These are phyloP conservation scores for Nitzschia sp. DNA, from an alignment of 108 stramenopile species.

Conservation along the genomic window DNA sequence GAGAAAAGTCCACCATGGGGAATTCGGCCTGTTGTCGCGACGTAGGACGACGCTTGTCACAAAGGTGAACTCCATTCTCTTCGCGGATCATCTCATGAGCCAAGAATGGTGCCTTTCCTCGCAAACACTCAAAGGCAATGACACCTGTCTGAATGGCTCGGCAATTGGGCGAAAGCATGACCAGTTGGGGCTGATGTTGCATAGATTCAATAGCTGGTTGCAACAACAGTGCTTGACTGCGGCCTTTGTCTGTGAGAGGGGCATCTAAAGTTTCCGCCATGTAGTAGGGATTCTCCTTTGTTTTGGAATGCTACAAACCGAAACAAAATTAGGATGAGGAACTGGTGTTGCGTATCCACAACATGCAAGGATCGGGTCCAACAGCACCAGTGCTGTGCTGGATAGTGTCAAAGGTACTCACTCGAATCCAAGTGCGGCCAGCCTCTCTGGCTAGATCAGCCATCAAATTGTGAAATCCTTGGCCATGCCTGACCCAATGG, in stretches of 20 bases:
- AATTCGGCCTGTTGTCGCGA: constrained; percentile 51
- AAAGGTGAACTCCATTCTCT: constrained; percentile 69
- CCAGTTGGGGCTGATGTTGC: constrained; percentile 45
- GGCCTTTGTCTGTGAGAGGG: constrained; percentile 75
- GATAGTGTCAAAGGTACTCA: background rate
- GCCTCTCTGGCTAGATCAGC: constrained; percentile 52
- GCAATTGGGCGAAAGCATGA: constrained; percentile 66
- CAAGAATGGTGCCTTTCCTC: constrained; percentile 49
- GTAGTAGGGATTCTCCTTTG: constrained; percentile 60
- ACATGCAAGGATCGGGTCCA: no score
- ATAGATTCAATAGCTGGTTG: constrained; percentile 33
- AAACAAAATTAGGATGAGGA: constrained; percentile 13
- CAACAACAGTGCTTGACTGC: constrained; percentile 53
- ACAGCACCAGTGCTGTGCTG: no score
- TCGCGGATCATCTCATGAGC: constrained; percentile 77
- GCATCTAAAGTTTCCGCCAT: constrained; percentile 70
- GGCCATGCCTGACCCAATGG: constrained; percentile 33
- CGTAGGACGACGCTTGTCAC: constrained; percentile 72
- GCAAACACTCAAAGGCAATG: constrained; percentile 61
- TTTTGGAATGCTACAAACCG: constrained; percentile 26
- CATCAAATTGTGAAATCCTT: constrained; percentile 58
- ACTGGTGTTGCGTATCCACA: no score
- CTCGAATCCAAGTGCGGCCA: constrained; percentile 50
- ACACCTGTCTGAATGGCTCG: constrained; percentile 72
- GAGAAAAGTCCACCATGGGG: constrained; percentile 60